Conservation (phyloP, 352 stramenopile species). For the Phytophthora melonis region DNA sequence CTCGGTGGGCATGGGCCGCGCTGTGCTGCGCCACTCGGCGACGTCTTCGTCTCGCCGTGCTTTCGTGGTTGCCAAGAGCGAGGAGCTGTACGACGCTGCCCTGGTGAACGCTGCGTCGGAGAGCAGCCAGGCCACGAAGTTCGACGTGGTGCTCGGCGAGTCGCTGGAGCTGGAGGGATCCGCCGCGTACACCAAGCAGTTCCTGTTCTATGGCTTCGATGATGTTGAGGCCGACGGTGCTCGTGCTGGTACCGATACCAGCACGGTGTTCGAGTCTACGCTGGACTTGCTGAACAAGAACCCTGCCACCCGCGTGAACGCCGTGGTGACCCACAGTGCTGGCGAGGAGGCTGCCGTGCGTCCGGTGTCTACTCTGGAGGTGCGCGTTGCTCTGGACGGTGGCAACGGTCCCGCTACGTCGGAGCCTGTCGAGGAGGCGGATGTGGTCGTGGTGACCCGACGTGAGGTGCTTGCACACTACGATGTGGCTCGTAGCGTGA, state of each 20-base stretch:
- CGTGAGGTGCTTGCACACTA: constrained; percentile 57
- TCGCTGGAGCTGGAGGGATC: constrained; percentile 47
- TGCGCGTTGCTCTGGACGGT: constrained; percentile 60
- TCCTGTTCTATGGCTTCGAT: constrained; percentile 91
- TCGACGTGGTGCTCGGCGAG: constrained; percentile 69
- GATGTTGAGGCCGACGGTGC: constrained; percentile 69
- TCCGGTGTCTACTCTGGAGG: constrained; percentile 63
- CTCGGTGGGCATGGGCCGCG: constrained; percentile 71
- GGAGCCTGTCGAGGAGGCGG: constrained; percentile 62
- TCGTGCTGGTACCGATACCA: constrained; percentile 42
- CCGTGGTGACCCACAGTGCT: constrained; percentile 67
- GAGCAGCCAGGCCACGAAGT: constrained; percentile 53
- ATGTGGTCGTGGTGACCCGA: constrained; percentile 68
- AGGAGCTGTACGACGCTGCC: constrained; percentile 66
- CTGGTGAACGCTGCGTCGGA: constrained; percentile 42
- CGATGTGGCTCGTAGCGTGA: constrained; percentile 64
- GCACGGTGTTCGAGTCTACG: constrained; percentile 48
- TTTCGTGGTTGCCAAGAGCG: constrained; percentile 87
- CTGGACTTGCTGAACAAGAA: constrained; percentile 71
- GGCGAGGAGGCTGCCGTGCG: constrained; percentile 25
- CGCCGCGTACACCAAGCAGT: constrained; percentile 85
- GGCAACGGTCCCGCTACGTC: constrained; percentile 44
- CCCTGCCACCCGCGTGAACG: constrained; percentile 68
- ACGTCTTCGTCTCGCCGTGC: constrained; percentile 50
- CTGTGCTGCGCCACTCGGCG: constrained; percentile 67